Conservation (phyloP, 257 asterid genomes). For the Parsonsia alboflavescens region DNA sequence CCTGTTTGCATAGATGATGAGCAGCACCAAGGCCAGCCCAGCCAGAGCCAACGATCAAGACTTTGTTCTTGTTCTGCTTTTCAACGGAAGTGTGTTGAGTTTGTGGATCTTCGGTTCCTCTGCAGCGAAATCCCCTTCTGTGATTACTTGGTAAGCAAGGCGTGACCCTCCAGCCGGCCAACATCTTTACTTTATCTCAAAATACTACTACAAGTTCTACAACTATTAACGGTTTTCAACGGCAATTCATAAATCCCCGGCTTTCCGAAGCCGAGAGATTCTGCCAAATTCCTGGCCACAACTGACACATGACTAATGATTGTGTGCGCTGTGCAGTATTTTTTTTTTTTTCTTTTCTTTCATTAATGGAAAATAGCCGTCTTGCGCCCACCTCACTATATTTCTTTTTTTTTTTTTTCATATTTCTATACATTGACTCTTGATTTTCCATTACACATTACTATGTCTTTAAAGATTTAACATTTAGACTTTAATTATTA, state of each 20-base stretch:
- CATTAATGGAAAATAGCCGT: no score
- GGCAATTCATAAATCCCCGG: background rate
- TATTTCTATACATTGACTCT: no score
- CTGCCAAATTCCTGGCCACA: slow-evolving; percentile 16
- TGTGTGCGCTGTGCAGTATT: no score
- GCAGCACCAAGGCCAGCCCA: slow-evolving; percentile 72
- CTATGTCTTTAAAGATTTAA: no score
- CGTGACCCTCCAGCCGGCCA: slow-evolving; percentile 31
- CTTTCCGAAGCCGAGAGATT: background rate
- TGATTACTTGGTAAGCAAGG: slow-evolving; percentile 20
- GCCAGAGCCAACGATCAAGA: slow-evolving; percentile 56
- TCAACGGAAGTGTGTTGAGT: slow-evolving; percentile 11
- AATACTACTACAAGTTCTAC: no score
- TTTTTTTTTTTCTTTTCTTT: no score
- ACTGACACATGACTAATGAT: background rate
- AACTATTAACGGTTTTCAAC: slow-evolving; percentile 15
- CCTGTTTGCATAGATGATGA: slow-evolving; percentile 65
- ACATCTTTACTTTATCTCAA: slow-evolving; percentile 16
- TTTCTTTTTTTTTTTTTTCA: no score
- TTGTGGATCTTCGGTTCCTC: slow-evolving; percentile 38
- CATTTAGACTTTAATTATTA: no score
- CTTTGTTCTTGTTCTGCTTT: slow-evolving; percentile 43
- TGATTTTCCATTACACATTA: no score
- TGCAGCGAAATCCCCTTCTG: slow-evolving; percentile 35
- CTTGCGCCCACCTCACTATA: no score